Evolutionary conservation across 1,284 basidiomycete species (phyloP).

Genomic region (Tylopilus sp.): DNA sequence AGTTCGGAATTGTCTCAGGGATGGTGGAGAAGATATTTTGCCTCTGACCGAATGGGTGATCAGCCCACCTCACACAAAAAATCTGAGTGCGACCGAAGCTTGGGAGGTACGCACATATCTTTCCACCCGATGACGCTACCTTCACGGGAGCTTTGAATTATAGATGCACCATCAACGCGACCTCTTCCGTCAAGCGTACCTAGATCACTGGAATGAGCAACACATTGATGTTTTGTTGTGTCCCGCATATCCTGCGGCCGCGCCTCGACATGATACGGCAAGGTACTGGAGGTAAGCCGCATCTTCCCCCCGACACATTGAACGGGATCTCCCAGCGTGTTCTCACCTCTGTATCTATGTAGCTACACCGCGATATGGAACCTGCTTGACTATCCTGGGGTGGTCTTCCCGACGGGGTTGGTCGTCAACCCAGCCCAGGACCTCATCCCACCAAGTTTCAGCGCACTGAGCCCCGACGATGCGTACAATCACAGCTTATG

Average conservation of each 20-base stretch:
- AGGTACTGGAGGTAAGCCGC: slow-evolving; percentile 49
- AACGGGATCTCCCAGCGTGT: too few species aligned
- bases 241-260: slow-evolving; percentile 39
- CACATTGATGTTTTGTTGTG: slow-evolving; percentile 44
- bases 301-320: too few species aligned
- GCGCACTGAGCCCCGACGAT: slow-evolving; percentile 32
- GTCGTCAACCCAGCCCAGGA: slow-evolving; percentile 37
- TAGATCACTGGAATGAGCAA: slow-evolving; percentile 39
- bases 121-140: not conserved
- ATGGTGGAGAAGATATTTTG: slow-evolving; percentile 43
- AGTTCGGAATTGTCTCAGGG: slow-evolving; percentile 32
- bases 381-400: slow-evolving; percentile 40
- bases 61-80: slow-evolving; percentile 36
- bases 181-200: slow-evolving; percentile 37
- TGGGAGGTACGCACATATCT: slow-evolving; percentile 44
- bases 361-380: slow-evolving; percentile 42
- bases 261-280: slow-evolving; percentile 40
- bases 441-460: slow-evolving; percentile 8
- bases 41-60: slow-evolving; percentile 45
- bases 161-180: slow-evolving; percentile 44
- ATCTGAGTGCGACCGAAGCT: slow-evolving; percentile 35
- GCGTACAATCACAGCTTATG: slow-evolving; percentile 32
- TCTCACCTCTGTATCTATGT: too few species aligned
- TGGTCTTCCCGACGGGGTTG: slow-evolving; percentile 41
- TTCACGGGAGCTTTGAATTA: not conserved